Evolutionary conservation across 768 basidiomycete genomes (phyloP).

Genomic region (Strobilomyces echinocephalus): DNA sequence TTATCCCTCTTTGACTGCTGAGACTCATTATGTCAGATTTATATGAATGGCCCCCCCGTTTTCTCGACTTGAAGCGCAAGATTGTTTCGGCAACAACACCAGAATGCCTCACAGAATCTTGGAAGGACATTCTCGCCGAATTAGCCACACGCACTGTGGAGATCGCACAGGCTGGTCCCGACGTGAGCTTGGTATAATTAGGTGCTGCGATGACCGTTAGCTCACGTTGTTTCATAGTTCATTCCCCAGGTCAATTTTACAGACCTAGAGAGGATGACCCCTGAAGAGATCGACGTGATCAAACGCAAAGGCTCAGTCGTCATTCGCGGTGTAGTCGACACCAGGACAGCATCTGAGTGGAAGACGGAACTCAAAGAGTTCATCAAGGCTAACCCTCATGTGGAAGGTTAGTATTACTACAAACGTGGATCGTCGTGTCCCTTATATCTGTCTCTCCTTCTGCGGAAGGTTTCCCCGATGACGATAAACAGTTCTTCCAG

Average conservation of each 20-base stretch:
- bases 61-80: slow-evolving; percentile 52
- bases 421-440: neutral
- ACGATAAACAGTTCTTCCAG: slow-evolving; percentile 70
- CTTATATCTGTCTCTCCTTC: neutral
- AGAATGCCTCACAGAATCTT: slow-evolving; percentile 46
- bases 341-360: slow-evolving; percentile 53
- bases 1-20: neutral
- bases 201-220: neutral
- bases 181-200: slow-evolving; percentile 34
- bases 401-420: slow-evolving; percentile 38
- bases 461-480: slow-evolving; percentile 43
- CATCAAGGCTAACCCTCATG: slow-evolving; percentile 51
- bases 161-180: slow-evolving; percentile 44
- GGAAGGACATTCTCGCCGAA: slow-evolving; percentile 53
- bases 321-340: slow-evolving; percentile 56
- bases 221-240: slow-evolving; percentile 33
- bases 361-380: slow-evolving; percentile 53
- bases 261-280: slow-evolving; percentile 44
- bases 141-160: slow-evolving; percentile 42
- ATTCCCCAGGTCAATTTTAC: slow-evolving; percentile 60
- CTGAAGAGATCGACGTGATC: slow-evolving; percentile 45
- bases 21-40: slow-evolving; percentile 10
- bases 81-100: slow-evolving; percentile 49
- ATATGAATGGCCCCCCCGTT: slow-evolving; percentile 35
- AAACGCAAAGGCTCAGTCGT: slow-evolving; percentile 56